A percentile compares a stretch with the other conserved stretches of the same genome.
These are phyloP conservation scores for Stellera chamaejasme DNA, from an alignment of 345 rosid species.

Conservation along the genomic window DNA sequence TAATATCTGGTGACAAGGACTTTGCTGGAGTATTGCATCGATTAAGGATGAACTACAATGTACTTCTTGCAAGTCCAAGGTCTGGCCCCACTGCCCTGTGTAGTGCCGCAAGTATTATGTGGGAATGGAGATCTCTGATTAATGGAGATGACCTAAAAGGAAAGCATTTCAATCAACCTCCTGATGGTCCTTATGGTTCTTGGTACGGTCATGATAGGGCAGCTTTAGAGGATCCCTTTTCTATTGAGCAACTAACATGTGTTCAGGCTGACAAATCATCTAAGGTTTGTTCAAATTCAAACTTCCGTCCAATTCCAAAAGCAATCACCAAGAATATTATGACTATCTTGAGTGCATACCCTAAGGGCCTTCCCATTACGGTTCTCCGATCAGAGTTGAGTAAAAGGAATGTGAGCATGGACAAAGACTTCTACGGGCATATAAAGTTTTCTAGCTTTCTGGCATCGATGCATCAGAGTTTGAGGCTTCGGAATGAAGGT, in stretches of 20 bases:
- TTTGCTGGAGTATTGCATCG: slow-evolving; percentile 58
- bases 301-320: slow-evolving; percentile 33
- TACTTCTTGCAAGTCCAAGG: slow-evolving; percentile 61
- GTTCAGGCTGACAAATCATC: slow-evolving; percentile 18
- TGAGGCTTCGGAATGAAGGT: slow-evolving; percentile 28
- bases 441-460: slow-evolving; percentile 53
- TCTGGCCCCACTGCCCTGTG: slow-evolving; percentile 44
- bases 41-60: slow-evolving; percentile 86
- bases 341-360: slow-evolving; percentile 35
- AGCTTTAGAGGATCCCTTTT: slow-evolving; percentile 64
- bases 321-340: slow-evolving; percentile 41
- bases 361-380: slow-evolving; percentile 43
- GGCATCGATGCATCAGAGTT: slow-evolving; percentile 51
- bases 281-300: slow-evolving; percentile 26
- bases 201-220: slow-evolving; percentile 83
- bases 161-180: slow-evolving; percentile 74
- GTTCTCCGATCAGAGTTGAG: slow-evolving; percentile 51
- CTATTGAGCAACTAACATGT: slow-evolving; percentile 25
- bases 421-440: slow-evolving; percentile 54
- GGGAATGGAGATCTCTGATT: slow-evolving; percentile 65
- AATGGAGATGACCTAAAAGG: slow-evolving; percentile 41
- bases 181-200: slow-evolving; percentile 86
- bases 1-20: slow-evolving; percentile 69
- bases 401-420: slow-evolving; percentile 28
- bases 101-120: slow-evolving; percentile 91